These are phyloP conservation scores for Saccharomycopsis javanensis DNA, from an alignment of 805 yeast genomes.

Conservation along the genomic window DNA sequence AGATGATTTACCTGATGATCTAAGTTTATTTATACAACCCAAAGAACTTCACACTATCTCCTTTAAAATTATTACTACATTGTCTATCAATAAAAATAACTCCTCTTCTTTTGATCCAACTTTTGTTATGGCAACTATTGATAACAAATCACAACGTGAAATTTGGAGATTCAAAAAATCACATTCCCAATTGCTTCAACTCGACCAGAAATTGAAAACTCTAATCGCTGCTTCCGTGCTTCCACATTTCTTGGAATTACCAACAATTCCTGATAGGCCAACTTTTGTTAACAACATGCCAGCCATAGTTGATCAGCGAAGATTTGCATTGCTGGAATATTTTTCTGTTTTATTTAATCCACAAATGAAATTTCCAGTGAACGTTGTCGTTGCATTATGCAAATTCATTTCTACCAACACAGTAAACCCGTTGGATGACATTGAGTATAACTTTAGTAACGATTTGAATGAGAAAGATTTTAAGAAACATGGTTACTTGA, in stretches of 20 bases:
- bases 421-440: slow-evolving; percentile 47
- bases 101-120: slow-evolving; percentile 47
- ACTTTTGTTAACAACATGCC: slow-evolving; percentile 55
- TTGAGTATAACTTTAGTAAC: slow-evolving; percentile 27
- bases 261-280: slow-evolving; percentile 54
- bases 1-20: slow-evolving; percentile 28
- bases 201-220: slow-evolving; percentile 45
- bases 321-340: slow-evolving; percentile 46
- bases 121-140: slow-evolving; percentile 53
- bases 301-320: slow-evolving; percentile 50
- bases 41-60: slow-evolving; percentile 43
- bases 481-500: slow-evolving; percentile 52
- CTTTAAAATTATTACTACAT: slow-evolving; percentile 40
- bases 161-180: slow-evolving; percentile 69
- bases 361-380: slow-evolving; percentile 44
- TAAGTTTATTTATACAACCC: slow-evolving; percentile 48
- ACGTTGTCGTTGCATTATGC: slow-evolving; percentile 44
- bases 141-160: slow-evolving; percentile 50
- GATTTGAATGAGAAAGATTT: slow-evolving; percentile 33
- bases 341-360: slow-evolving; percentile 46
- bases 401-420: slow-evolving; percentile 60
- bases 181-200: slow-evolving; percentile 44
- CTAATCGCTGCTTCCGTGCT: slow-evolving; percentile 23
- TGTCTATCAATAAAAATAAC: slow-evolving; percentile 29
- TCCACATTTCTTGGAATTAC: slow-evolving; percentile 43